phyloP scores from a whole-genome alignment of 2,329 filamentous ascomycete genomes.

The Neocucurbitaria cava region DNA sequence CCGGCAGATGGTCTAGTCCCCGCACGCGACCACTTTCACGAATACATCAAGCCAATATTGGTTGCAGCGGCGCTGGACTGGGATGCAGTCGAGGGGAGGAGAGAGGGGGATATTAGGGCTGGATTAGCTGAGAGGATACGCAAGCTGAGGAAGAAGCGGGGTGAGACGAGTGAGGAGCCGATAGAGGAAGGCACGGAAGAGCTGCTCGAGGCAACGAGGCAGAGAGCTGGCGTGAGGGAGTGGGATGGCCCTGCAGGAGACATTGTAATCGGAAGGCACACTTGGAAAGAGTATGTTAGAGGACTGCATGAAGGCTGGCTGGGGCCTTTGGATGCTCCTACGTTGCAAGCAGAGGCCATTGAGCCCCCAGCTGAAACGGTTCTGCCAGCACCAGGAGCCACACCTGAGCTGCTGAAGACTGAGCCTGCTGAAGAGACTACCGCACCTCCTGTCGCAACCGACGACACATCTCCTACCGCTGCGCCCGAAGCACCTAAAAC shows the following conservation, averaged over 20 bases:
- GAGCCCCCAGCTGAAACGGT: conserved; percentile 23
- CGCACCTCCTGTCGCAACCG: conserved; percentile 20
- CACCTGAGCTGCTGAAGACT: conserved; percentile 13
- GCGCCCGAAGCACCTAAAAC: conserved; percentile 31
- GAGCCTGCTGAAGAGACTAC: conserved; percentile 13
- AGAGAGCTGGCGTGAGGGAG: conserved; percentile 70
- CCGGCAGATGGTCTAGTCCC: conserved; percentile 83
- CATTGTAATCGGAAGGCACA: conserved; percentile 85
- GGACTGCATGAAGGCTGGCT: conserved; percentile 97
- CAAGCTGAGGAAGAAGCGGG: conserved; percentile 65
- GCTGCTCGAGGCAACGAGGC: conserved; percentile 69
- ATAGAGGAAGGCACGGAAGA: conserved; percentile 61
- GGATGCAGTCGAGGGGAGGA: conserved; percentile 91
- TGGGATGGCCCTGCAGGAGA: conserved; percentile 81
- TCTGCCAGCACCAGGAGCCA: conserved; percentile 10
- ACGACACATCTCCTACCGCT: conserved; percentile 47
- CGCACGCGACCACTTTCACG: conserved; percentile 93
- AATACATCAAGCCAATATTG: conserved; percentile 93
- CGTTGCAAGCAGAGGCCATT: conserved; percentile 25
- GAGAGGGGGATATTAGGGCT: conserved; percentile 90
- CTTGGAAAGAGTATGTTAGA: conserved; percentile 97
- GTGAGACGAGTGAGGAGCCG: conserved; percentile 56
- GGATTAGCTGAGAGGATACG: conserved; percentile 87
- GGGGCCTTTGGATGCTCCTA: conserved; percentile 75
- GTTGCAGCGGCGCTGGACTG: conserved; percentile 91